These are phyloP conservation scores for Rhynchosporium graminicola DNA, from an alignment of 2,329 filamentous ascomycete species.

Conservation along the genomic window DNA sequence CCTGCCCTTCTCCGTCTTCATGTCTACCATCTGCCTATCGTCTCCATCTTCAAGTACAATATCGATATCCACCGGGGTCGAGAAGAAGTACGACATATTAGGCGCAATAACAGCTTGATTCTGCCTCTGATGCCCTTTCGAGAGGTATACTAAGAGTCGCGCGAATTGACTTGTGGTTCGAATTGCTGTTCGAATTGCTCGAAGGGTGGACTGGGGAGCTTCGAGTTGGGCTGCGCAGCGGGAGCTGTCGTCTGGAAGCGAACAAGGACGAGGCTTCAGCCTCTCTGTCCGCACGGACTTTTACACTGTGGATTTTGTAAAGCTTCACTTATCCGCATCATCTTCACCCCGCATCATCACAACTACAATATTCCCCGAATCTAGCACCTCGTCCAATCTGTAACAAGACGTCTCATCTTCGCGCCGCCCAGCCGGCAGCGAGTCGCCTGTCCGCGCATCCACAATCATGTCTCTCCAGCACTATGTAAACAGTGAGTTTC, in stretches of 20 bases:
- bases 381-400: not conserved
- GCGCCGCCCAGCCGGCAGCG: constrained; percentile 34
- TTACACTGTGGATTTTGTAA: constrained; percentile 7
- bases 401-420: constrained; percentile 19
- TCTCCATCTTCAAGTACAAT: constrained; percentile 95
- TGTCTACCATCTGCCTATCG: constrained; percentile 91
- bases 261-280: constrained; percentile 18
- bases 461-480: constrained; percentile 52
- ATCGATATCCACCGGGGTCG: constrained; percentile 97
- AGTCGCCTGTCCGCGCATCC: constrained; percentile 15
- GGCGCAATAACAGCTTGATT: not conserved
- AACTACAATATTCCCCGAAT: not conserved
- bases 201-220: constrained; percentile 17
- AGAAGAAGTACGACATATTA: constrained; percentile 94
- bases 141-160: constrained; percentile 16
- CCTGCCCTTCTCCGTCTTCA: constrained; percentile 97
- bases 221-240: constrained; percentile 10
- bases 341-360: constrained; percentile 12
- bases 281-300: constrained; percentile 18
- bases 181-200: not conserved
- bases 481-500: constrained; percentile 54
- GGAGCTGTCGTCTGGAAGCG: constrained; percentile 12
- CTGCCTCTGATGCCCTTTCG: constrained; percentile 8
- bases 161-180: constrained; percentile 15
- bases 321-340: constrained; percentile 7